Percentiles rank a stretch among this genome's conserved stretches.
Evolutionary conservation across 2,329 filamentous ascomycete genomes (phyloP).

Genomic region (Fusarium sp.): DNA sequence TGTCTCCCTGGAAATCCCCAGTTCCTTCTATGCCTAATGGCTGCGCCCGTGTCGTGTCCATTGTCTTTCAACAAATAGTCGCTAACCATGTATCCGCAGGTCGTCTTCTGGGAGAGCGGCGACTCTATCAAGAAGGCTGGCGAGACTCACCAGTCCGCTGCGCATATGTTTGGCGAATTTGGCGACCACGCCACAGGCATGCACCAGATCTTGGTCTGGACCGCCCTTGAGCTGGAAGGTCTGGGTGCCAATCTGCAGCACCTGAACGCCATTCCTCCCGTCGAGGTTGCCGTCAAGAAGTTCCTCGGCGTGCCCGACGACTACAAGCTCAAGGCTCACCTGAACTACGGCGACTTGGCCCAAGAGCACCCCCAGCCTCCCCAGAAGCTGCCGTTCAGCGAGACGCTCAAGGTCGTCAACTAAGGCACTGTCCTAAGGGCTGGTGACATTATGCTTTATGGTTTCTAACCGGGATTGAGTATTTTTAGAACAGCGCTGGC

Average conservation of each 20-base stretch:
- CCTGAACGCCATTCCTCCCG: slow-evolving; percentile 42
- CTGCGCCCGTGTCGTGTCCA: no score
- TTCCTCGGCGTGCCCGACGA: slow-evolving; percentile 37
- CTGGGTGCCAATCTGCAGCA: slow-evolving; percentile 48
- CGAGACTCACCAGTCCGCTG: slow-evolving; percentile 30
- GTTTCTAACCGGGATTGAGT: no score
- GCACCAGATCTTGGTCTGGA: slow-evolving; percentile 44
- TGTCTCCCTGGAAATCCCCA: background rate
- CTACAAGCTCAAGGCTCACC: slow-evolving; percentile 41
- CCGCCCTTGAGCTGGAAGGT: slow-evolving; percentile 44
- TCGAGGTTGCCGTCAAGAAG: slow-evolving; percentile 40
- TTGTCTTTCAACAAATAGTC: background rate
- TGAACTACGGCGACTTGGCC: slow-evolving; percentile 45
- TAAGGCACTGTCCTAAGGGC: background rate
- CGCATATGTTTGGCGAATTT: slow-evolving; percentile 39
- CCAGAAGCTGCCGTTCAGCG: slow-evolving; percentile 36
- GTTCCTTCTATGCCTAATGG: no score
- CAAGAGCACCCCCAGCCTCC: slow-evolving; percentile 39
- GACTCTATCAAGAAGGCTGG: slow-evolving; percentile 34
- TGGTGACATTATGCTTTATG: no score
- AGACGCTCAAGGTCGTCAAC: slow-evolving; percentile 37
- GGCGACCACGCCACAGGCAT: slow-evolving; percentile 41
- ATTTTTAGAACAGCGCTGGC: no score
- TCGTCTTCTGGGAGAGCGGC: slow-evolving; percentile 45
- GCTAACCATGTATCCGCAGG: slow-evolving; percentile 22